These are phyloP conservation scores for Amorphotheca resinae DNA, from an alignment of 495 filamentous ascomycete species.

Conservation along the genomic window DNA sequence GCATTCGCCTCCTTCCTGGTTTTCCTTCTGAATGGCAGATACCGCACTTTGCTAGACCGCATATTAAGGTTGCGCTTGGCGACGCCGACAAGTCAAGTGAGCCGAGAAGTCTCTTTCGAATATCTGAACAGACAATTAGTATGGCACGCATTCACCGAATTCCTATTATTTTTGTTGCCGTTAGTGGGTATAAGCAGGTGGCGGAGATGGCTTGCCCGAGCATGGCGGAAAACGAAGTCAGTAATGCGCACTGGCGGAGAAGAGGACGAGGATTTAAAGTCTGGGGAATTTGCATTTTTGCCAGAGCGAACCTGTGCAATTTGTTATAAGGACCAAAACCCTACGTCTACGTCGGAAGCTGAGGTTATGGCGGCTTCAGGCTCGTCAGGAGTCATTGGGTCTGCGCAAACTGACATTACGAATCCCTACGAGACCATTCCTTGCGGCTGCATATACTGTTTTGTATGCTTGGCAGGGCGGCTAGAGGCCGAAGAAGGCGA, in stretches of 20 bases:
- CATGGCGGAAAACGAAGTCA: slow-evolving; percentile 64
- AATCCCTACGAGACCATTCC: slow-evolving; percentile 91
- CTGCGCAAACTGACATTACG: slow-evolving; percentile 85
- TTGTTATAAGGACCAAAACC: slow-evolving; percentile 85
- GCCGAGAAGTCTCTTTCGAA: slow-evolving; percentile 87
- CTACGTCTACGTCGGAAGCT: slow-evolving; percentile 49
- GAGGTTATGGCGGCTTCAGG: slow-evolving; percentile 53
- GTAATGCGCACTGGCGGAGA: slow-evolving; percentile 38
- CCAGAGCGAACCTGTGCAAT: slow-evolving; percentile 96
- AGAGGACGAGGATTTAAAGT: slow-evolving; percentile 40
- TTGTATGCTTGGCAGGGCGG: slow-evolving; percentile 85
- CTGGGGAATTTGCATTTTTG: slow-evolving; percentile 70
- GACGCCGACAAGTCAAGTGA: slow-evolving; percentile 67
- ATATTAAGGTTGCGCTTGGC: slow-evolving; percentile 75
- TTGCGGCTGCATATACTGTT: slow-evolving; percentile 92
- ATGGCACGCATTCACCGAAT: slow-evolving; percentile 98
- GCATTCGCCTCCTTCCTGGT: slow-evolving; percentile 76
- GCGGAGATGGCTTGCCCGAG: slow-evolving; percentile 75
- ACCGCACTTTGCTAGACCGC: slow-evolving; percentile 83
- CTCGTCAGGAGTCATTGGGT: slow-evolving; percentile 65
- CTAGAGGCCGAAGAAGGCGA: slow-evolving; percentile 90
- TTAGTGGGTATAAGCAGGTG: slow-evolving; percentile 87
- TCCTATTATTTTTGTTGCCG: slow-evolving; percentile 87
- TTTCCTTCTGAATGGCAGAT: slow-evolving; percentile 81
- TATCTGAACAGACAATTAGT: slow-evolving; percentile 96